Base-by-base conservation (phyloP, 2,329 filamentous ascomycete species). In the Chaetomium globosum region DNA sequence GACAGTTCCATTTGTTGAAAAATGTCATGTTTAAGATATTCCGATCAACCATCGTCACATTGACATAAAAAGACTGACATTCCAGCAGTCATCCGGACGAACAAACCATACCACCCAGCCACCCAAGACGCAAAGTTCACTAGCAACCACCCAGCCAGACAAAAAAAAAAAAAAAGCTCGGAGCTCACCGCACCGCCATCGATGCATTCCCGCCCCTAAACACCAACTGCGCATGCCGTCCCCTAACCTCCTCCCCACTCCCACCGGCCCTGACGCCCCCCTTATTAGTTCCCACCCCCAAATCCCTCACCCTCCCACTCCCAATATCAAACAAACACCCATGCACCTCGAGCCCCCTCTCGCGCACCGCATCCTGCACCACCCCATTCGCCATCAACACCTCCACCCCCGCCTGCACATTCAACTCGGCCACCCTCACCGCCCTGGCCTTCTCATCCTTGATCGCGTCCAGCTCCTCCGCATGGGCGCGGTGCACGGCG, bases 301-400 rank as follows among this genome's bases (percentile, higher is more conserved):
- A 73, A 71, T 86, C 81, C 48, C 76, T 75, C 59, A 86, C 75
- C 65, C 79, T 78, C 13, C 84, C 84, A 23, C 73, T 77, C 6
- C 71, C 77, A 59, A 86, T 77, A 69, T 95, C 88, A 75, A 91
- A 94, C 16, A 96, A 80, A 61, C 88, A 82, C n/a, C 91, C 92
- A 75, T 95, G 91, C 6, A 96, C 84, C 77, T 89, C 80, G 51
- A 96, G 77, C 1, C 88, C 89, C 31, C 90, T 82, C 71, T 92
- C 87, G 69, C 80, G 77, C 66, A 93, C 85, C 30, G 90, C 91
- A 67, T 91, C 88, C 72, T 87, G 82, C 33, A 96, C 83, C 28
- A 85, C 83, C 58, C 83, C 80, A 76, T 92, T 93, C 74, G 86
- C 82, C 80, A 88, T 85, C 64, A 95, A 77, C 23, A 86, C 83